Conservation (phyloP, 306 rosid genomes). For the Rosa persica region DNA sequence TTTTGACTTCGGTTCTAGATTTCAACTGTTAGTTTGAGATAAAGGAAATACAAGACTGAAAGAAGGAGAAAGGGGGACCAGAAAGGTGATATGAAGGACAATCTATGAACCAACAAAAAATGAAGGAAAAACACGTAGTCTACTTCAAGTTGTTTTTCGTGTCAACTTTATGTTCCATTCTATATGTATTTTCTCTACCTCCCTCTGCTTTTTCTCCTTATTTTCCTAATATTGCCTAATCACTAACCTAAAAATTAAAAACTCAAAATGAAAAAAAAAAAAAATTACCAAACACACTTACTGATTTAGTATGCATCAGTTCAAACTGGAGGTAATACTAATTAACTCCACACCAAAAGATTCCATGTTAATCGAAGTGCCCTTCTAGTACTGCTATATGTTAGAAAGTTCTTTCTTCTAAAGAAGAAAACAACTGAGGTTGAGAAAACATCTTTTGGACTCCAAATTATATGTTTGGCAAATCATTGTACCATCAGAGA, state of each 20-base stretch:
- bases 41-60: neutral
- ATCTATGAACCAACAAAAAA: neutral
- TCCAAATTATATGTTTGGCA: constrained; percentile 9
- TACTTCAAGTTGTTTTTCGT: neutral
- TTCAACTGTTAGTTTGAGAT: neutral
- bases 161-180: neutral
- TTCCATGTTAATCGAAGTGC: neutral
- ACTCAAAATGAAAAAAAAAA: neutral
- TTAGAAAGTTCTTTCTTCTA: neutral
- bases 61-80: neutral
- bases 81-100: neutral
- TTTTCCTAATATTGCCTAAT: neutral
- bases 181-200: neutral
- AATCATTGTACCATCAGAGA: neutral
- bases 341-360: neutral
- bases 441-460: neutral
- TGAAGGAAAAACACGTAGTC: neutral
- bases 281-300: neutral
- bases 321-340: neutral
- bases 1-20: neutral
- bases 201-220: neutral
- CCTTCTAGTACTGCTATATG: neutral
- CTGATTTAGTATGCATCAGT: neutral
- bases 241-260: neutral
- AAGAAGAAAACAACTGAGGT: neutral